Conservation (phyloP, 352 stramenopile species). For the Globisporangium polare region DNA sequence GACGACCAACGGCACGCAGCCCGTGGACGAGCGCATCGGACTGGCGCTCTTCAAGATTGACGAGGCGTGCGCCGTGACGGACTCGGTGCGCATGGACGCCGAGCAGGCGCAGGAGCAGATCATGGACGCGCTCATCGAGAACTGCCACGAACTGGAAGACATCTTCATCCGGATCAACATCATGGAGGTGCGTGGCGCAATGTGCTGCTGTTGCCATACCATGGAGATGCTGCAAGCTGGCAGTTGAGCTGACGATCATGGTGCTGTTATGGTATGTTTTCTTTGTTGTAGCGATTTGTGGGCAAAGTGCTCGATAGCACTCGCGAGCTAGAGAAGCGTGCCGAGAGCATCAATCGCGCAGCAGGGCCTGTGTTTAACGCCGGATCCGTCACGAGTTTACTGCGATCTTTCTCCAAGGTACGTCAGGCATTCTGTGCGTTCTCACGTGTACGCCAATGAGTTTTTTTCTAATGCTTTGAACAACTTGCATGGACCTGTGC, state of each 20-base stretch:
- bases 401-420: slow-evolving; percentile 76
- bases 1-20: slow-evolving; percentile 42
- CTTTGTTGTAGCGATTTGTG: slow-evolving; percentile 47
- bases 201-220: background rate
- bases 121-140: slow-evolving; percentile 51
- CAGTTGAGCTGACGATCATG: background rate
- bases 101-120: slow-evolving; percentile 43
- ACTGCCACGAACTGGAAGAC: slow-evolving; percentile 73
- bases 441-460: too few relatives aligned
- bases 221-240: too few relatives aligned
- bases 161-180: slow-evolving; percentile 75
- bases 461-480: too few relatives aligned
- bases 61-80: slow-evolving; percentile 50
- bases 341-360: slow-evolving; percentile 45
- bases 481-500: too few relatives aligned
- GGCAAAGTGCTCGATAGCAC: slow-evolving; percentile 48
- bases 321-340: slow-evolving; percentile 59
- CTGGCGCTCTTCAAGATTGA: slow-evolving; percentile 83
- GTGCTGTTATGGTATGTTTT: background rate
- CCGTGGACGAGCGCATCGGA: slow-evolving; percentile 64
- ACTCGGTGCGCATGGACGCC: slow-evolving; percentile 48
- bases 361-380: slow-evolving; percentile 61
- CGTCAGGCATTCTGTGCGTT: background rate
- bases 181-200: slow-evolving; percentile 44
- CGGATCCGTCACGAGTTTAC: slow-evolving; percentile 44